Evolutionary conservation across 768 basidiomycete species (phyloP).

Genomic region (Kondoa subrosea): DNA sequence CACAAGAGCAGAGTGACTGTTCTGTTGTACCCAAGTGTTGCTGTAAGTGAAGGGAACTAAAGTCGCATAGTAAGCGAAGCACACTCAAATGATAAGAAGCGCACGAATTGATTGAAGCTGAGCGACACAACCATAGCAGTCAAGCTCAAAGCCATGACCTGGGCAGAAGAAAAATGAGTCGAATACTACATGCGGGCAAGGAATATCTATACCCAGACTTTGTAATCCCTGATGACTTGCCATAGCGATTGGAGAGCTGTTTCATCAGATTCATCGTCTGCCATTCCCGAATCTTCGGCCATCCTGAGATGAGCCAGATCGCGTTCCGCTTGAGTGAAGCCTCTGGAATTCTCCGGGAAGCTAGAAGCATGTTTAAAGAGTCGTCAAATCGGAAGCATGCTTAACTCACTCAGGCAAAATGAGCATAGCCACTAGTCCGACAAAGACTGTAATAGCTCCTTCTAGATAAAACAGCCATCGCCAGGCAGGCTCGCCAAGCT

Average conservation of each 20-base stretch:
- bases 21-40: slow-evolving; percentile 23
- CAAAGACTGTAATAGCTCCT: slow-evolving; percentile 35
- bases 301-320: slow-evolving; percentile 31
- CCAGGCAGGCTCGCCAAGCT: slow-evolving; percentile 55
- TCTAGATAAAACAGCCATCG: slow-evolving; percentile 33
- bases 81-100: not conserved
- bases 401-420: too few relatives aligned
- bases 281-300: slow-evolving; percentile 28
- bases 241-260: slow-evolving; percentile 7
- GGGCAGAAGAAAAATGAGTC: too few relatives aligned
- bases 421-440: slow-evolving; percentile 40
- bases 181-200: slow-evolving; percentile 1
- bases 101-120: slow-evolving; percentile 15
- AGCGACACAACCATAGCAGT: slow-evolving; percentile 20
- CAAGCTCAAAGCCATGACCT: slow-evolving; percentile 13
- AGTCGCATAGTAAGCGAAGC: not conserved
- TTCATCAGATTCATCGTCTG: slow-evolving; percentile 21
- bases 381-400: not conserved
- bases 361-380: slow-evolving; percentile 35
- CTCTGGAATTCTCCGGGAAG: slow-evolving; percentile 37
- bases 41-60: too few relatives aligned
- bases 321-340: slow-evolving; percentile 25
- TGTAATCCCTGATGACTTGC: slow-evolving; percentile 20
- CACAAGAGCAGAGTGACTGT: slow-evolving; percentile 30
- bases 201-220: slow-evolving; percentile 10